A percentile compares a stretch with the other conserved stretches of the same genome.
Evolutionary conservation across 345 rosid genomes (phyloP).

Genomic region (Triadica sebifera): DNA sequence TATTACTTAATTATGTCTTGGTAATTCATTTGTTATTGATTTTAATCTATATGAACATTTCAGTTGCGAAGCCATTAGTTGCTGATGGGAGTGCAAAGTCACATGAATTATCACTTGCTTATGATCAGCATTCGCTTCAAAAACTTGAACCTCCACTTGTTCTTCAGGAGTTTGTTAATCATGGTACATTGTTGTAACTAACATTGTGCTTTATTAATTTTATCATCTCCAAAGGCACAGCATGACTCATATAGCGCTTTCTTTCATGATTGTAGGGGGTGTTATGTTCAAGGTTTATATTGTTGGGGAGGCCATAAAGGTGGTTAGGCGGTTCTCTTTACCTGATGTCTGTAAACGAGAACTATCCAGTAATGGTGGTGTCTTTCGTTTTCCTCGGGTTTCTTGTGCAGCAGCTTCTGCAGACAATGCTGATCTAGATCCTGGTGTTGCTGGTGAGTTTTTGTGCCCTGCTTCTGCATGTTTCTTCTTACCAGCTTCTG

Average conservation of each 20-base stretch:
- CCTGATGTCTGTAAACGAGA: constrained; percentile 75
- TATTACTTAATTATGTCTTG: neutral
- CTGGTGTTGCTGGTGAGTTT: constrained; percentile 50
- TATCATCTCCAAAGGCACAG: neutral
- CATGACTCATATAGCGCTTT: neutral
- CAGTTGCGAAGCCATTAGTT: constrained; percentile 81
- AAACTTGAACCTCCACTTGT: constrained; percentile 84
- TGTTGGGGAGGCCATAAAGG: constrained; percentile 83
- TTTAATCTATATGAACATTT: constrained; percentile 12
- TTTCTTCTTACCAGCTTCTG: neutral
- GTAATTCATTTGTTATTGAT: constrained; percentile 6
- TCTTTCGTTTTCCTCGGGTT: constrained; percentile 60
- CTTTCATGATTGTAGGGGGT: constrained; percentile 50
- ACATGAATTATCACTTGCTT: constrained; percentile 72
- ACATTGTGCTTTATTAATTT: neutral
- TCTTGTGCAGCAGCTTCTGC: constrained; percentile 74
- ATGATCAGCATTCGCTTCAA: constrained; percentile 54
- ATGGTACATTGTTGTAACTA: constrained; percentile 46
- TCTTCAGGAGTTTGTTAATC: constrained; percentile 86
- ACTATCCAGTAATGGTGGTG: constrained; percentile 45
- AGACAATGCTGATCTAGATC: constrained; percentile 65
- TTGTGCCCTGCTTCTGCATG: neutral
- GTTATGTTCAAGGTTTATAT: constrained; percentile 77
- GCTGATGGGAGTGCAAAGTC: constrained; percentile 81
- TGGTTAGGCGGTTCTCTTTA: constrained; percentile 74